These are phyloP conservation scores for Aspergillus sojae DNA, from an alignment of 2,329 filamentous ascomycete genomes.

Conservation along the genomic window DNA sequence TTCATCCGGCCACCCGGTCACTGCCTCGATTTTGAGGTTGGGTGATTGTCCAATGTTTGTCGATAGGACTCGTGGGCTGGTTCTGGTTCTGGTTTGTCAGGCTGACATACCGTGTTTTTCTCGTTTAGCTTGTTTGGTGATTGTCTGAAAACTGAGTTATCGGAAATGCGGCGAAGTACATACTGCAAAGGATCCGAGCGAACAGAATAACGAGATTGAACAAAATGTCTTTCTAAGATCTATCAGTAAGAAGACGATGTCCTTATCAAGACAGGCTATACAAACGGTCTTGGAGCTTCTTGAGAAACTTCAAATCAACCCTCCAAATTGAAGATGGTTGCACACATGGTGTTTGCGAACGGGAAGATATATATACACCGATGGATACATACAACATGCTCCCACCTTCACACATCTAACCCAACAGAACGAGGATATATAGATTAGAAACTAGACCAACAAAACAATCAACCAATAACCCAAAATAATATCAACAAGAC, in stretches of 20 bases:
- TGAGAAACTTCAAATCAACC: not conserved
- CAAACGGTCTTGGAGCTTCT: too few species aligned
- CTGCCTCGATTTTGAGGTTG: not conserved
- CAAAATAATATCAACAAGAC: not conserved
- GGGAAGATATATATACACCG: too few species aligned
- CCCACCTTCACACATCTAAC: too few species aligned
- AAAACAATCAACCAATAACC: not conserved
- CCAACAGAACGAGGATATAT: not conserved
- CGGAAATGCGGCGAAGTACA: not conserved
- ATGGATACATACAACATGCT: too few species aligned
- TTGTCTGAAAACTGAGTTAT: not conserved
- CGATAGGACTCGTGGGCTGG: too few species aligned
- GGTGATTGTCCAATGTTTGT: not conserved
- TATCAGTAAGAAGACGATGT: too few species aligned
- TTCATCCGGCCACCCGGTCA: not conserved
- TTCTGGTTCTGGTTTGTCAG: not conserved
- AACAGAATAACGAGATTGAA: too few species aligned
- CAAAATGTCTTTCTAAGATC: too few species aligned
- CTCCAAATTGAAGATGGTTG: not conserved
- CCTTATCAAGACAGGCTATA: too few species aligned
- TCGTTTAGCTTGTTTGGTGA: too few species aligned
- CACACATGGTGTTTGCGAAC: too few species aligned
- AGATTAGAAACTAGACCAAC: not conserved
- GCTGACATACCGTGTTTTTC: not conserved
- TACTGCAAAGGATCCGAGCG: too few species aligned